Conservation (phyloP, 768 basidiomycete genomes). For the Rhizopogon vesiculosus region DNA sequence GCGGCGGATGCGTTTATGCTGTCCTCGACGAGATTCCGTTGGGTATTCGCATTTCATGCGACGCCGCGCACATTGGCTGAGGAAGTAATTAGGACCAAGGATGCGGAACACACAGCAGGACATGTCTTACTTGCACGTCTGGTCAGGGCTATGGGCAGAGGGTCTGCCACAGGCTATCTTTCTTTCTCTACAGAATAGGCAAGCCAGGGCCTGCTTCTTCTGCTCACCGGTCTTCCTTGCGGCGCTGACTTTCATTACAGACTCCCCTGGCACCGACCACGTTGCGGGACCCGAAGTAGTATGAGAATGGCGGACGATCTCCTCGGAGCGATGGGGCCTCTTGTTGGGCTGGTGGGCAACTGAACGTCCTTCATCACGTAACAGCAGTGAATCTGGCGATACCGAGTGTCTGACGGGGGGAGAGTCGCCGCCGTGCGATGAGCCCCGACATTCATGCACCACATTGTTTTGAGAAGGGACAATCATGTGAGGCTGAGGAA, state of each 20-base stretch:
- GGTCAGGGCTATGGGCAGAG: slow-evolving; percentile 29
- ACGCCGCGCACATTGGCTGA: slow-evolving; percentile 44
- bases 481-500: slow-evolving; percentile 18
- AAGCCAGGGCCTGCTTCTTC: slow-evolving; percentile 44
- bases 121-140: slow-evolving; percentile 41
- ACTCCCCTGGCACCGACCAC: slow-evolving; percentile 31
- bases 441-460: slow-evolving; percentile 7
- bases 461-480: slow-evolving; percentile 18
- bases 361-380: slow-evolving; percentile 22
- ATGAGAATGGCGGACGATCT: slow-evolving; percentile 24
- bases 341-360: slow-evolving; percentile 19
- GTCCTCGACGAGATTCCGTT: slow-evolving; percentile 44
- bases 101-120: slow-evolving; percentile 1
- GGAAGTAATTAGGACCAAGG: slow-evolving; percentile 14
- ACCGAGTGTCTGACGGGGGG: slow-evolving; percentile 5
- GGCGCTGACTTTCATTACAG: slow-evolving; percentile 19
- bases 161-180: slow-evolving; percentile 48
- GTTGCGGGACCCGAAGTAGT: slow-evolving; percentile 19
- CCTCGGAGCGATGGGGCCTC: slow-evolving; percentile 24
- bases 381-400: slow-evolving; percentile 13
- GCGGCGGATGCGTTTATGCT: slow-evolving; percentile 36
- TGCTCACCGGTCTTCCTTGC: slow-evolving; percentile 31
- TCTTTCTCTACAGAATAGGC: slow-evolving; percentile 44
- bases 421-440: slow-evolving; percentile 10
- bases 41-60: slow-evolving; percentile 43